A percentile compares a stretch with the other conserved stretches of the same genome.
Conservation (phyloP, 2,329 filamentous ascomycete genomes). For the Colletotrichum trifolii region DNA sequence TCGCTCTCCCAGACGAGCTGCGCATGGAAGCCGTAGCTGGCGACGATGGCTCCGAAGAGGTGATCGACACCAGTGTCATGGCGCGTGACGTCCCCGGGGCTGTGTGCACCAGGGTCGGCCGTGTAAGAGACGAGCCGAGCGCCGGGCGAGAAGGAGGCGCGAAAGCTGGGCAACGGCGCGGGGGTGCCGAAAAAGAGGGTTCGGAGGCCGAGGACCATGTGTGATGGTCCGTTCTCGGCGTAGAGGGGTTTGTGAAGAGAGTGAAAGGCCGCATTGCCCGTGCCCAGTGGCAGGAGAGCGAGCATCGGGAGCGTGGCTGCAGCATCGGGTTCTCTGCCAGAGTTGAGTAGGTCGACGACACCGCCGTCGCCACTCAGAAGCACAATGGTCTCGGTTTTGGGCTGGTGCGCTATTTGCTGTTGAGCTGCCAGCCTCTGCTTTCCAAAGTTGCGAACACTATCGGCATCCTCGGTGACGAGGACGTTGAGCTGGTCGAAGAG, state of each 20-base stretch:
- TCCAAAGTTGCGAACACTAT: constrained; percentile 74
- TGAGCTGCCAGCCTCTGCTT: constrained; percentile 48
- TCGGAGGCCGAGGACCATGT: constrained; percentile 62
- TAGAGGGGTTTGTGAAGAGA: constrained; percentile 71
- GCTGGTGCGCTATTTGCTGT: constrained; percentile 40
- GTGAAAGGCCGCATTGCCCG: constrained; percentile 73
- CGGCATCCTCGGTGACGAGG: constrained; percentile 70
- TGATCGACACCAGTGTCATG: constrained; percentile 48
- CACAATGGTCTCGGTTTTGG: constrained; percentile 68
- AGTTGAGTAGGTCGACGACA: constrained; percentile 83
- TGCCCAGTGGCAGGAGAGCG: constrained; percentile 70
- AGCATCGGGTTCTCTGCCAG: constrained; percentile 46
- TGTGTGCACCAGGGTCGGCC: constrained; percentile 27
- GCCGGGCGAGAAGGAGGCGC: constrained; percentile 69
- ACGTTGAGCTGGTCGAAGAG: constrained; percentile 57
- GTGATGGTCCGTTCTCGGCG: constrained; percentile 47
- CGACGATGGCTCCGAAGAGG: constrained; percentile 83
- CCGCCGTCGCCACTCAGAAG: constrained; percentile 91
- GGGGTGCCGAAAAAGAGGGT: constrained; percentile 70
- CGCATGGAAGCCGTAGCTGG: constrained; percentile 91
- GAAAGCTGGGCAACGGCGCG: constrained; percentile 70
- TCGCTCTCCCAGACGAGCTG: constrained; percentile 92
- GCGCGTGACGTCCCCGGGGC: constrained; percentile 39
- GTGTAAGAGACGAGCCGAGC: constrained; percentile 59
- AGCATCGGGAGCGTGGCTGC: constrained; percentile 53